Percentiles rank a stretch among this genome's conserved stretches.
Evolutionary conservation across 306 rosid genomes (phyloP).

Genomic region (Corylus avellana): DNA sequence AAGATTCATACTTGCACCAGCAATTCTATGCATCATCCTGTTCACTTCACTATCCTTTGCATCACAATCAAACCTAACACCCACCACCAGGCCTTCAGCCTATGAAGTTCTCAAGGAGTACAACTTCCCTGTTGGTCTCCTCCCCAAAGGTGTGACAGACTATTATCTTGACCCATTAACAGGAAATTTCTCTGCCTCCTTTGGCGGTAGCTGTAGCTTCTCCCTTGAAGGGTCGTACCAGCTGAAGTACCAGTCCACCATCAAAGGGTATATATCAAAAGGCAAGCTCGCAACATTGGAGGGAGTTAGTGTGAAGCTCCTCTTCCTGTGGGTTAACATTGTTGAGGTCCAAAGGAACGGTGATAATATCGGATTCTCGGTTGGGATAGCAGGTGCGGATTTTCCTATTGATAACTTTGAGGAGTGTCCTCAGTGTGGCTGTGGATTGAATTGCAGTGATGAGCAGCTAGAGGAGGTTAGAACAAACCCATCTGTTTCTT

Average conservation of each 20-base stretch:
- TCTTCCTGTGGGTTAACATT: slow-evolving; percentile 33
- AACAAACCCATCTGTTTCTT: slow-evolving; percentile 3
- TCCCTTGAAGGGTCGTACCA: slow-evolving; percentile 33
- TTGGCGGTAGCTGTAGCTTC: slow-evolving; percentile 28
- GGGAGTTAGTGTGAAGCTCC: slow-evolving; percentile 37
- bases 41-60: slow-evolving; percentile 1
- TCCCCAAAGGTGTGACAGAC: slow-evolving; percentile 26
- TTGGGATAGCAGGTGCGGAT: slow-evolving; percentile 31
- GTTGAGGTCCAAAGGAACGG: slow-evolving; percentile 29
- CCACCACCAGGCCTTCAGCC: slow-evolving; percentile 13
- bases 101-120: slow-evolving; percentile 21
- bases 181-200: slow-evolving; percentile 30
- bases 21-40: neutral
- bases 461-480: neutral
- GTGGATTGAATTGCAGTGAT: slow-evolving; percentile 34
- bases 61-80: neutral
- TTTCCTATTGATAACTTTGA: slow-evolving; percentile 35
- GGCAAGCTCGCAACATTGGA: slow-evolving; percentile 24
- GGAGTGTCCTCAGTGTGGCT: slow-evolving; percentile 40
- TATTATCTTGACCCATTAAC: slow-evolving; percentile 25
- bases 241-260: slow-evolving; percentile 27
- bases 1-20: neutral
- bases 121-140: slow-evolving; percentile 31
- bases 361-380: slow-evolving; percentile 29
- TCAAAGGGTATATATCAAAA: slow-evolving; percentile 27